phyloP scores from a whole-genome alignment of 2,329 filamentous ascomycete genomes.

The Cercospora canescens region DNA sequence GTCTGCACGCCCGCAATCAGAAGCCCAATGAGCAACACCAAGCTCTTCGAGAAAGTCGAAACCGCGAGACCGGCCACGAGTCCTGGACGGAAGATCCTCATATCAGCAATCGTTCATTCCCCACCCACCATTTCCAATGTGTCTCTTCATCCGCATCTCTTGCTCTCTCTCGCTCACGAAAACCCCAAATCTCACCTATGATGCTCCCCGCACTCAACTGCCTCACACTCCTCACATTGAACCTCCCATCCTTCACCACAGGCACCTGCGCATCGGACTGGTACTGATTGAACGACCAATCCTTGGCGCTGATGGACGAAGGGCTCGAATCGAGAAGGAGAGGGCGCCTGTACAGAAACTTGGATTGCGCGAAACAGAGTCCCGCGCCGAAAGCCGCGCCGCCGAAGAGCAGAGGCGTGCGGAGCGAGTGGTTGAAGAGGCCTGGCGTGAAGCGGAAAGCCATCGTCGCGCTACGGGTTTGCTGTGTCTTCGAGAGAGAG shows the following conservation, averaged over 20 bases:
- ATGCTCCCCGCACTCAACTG: slow-evolving; percentile 51
- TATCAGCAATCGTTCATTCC: neutral
- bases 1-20: slow-evolving; percentile 63
- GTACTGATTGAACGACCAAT: slow-evolving; percentile 42
- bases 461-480: slow-evolving; percentile 10
- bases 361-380: slow-evolving; percentile 28
- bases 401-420: slow-evolving; percentile 31
- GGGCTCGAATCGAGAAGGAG: slow-evolving; percentile 40
- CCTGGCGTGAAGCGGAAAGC: slow-evolving; percentile 36
- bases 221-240: slow-evolving; percentile 44
- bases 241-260: slow-evolving; percentile 37
- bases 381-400: slow-evolving; percentile 30
- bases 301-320: slow-evolving; percentile 34
- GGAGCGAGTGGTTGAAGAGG: slow-evolving; percentile 39
- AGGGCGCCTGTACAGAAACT: slow-evolving; percentile 29
- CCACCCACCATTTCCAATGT: too few species aligned
- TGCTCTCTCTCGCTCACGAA: neutral
- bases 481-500: neutral
- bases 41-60: slow-evolving; percentile 68
- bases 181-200: slow-evolving; percentile 35
- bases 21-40: slow-evolving; percentile 67
- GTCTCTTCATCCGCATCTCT: too few species aligned
- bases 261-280: slow-evolving; percentile 42
- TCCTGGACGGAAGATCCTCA: slow-evolving; percentile 43
- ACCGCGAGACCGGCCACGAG: slow-evolving; percentile 65